Conservation (phyloP, 2,329 filamentous ascomycete genomes). For the Xylaria sp. region DNA sequence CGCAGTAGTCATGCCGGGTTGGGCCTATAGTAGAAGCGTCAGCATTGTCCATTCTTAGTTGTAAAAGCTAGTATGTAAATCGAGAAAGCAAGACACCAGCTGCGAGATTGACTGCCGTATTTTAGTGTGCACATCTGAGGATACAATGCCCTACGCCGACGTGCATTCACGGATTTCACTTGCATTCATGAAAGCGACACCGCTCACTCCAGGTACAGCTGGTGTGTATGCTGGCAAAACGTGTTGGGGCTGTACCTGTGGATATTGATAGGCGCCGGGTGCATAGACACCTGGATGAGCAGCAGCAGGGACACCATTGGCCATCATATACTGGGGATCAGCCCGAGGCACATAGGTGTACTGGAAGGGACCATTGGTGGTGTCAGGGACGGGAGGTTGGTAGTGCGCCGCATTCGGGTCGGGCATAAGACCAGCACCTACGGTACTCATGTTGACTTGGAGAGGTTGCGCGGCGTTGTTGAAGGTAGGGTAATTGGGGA, state of each 20-base stretch:
- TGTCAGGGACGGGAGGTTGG: conserved; percentile 69
- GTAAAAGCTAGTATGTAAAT: background rate
- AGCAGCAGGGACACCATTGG: conserved; percentile 9
- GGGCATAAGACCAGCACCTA: conserved; percentile 57
- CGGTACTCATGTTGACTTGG: conserved; percentile 53
- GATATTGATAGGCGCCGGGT: conserved; percentile 39
- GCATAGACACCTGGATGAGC: conserved; percentile 16
- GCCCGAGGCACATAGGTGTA: conserved; percentile 67
- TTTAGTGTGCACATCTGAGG: conserved; percentile 27
- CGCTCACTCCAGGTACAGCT: background rate
- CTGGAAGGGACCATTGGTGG: conserved; percentile 64
- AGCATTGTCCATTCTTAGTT: conserved; percentile 36
- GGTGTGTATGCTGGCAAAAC: conserved; percentile 30
- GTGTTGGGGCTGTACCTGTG: conserved; percentile 41
- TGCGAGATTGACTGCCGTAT: background rate
- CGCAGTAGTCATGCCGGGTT: conserved; percentile 40
- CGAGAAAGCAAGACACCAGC: background rate
- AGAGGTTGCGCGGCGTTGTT: conserved; percentile 33
- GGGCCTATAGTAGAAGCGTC: conserved; percentile 40
- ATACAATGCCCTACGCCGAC: background rate
- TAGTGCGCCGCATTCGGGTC: conserved; percentile 60
- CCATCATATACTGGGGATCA: conserved; percentile 54
- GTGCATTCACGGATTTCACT: conserved; percentile 25
- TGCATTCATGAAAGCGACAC: conserved; percentile 32
- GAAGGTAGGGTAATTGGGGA: conserved; percentile 24